These are phyloP conservation scores for Aureobasidium musti DNA, from an alignment of 2,329 filamentous ascomycete genomes.

Conservation along the genomic window DNA sequence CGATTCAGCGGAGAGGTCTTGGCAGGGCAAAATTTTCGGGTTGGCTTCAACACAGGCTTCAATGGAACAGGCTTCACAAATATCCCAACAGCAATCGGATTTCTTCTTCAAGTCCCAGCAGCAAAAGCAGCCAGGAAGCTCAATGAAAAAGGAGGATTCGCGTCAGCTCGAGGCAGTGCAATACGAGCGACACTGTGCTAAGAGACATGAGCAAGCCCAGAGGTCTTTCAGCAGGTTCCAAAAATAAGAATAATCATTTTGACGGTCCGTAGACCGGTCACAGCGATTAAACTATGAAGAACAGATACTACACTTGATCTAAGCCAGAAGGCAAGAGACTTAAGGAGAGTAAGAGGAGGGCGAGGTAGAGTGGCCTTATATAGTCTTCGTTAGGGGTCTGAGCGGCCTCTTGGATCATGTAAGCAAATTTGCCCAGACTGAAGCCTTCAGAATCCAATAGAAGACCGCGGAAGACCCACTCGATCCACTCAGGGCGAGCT, in stretches of 20 bases:
- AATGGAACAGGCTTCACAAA: not conserved
- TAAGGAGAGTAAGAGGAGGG: not conserved
- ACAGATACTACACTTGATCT: constrained; percentile 46
- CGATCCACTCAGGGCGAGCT: no score
- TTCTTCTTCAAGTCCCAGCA: constrained; percentile 37
- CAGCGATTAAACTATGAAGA: constrained; percentile 97
- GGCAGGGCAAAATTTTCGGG: not conserved
- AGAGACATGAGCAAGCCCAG: constrained; percentile 70
- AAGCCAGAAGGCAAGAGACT: constrained; percentile 22
- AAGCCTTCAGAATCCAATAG: no score
- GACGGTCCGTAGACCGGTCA: constrained; percentile 70
- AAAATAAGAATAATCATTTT: constrained; percentile 83
- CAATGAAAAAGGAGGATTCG: constrained; percentile 52
- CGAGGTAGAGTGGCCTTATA: not conserved
- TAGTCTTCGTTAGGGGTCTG: no score
- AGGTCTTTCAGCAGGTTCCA: constrained; percentile 57
- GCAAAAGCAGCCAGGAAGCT: constrained; percentile 30
- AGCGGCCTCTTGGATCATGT: no score
- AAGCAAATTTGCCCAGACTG: no score
- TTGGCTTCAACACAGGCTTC: no score
- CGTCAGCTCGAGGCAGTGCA: constrained; percentile 73
- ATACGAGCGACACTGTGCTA: constrained; percentile 72
- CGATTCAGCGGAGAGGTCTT: no score
- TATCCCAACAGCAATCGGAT: no score
- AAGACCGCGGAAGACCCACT: no score